A percentile compares a stretch with the other conserved stretches of the same genome.
Conservation (phyloP, 1,139 yeast species). For the Candida tetrigidarum region DNA sequence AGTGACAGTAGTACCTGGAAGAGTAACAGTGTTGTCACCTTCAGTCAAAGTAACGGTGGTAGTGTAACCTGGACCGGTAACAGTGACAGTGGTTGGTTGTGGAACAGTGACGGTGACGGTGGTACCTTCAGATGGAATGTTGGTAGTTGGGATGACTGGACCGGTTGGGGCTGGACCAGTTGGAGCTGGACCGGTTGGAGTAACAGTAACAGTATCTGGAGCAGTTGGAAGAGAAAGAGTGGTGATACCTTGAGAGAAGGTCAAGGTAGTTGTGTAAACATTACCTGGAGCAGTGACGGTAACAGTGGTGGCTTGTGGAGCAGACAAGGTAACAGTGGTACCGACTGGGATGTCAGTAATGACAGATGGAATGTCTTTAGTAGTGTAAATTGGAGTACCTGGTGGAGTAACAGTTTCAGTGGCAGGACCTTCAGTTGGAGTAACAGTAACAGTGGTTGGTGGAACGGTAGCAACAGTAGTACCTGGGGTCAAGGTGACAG, state of each 20-base stretch:
- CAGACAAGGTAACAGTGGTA: conserved; percentile 2
- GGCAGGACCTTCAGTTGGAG: background rate
- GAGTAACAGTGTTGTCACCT: conserved; percentile 1
- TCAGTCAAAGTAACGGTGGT: background rate
- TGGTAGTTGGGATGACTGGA: conserved; percentile 2
- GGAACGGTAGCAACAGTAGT: conserved; percentile 5
- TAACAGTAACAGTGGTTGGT: conserved; percentile 7
- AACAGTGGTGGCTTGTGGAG: conserved; percentile 4
- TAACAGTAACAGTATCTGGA: too few species aligned
- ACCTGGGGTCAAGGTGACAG: conserved; percentile 5
- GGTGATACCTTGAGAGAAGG: background rate
- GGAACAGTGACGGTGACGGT: conserved; percentile 7
- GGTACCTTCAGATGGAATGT: background rate
- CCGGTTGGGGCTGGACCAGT: background rate
- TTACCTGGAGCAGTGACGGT: conserved; percentile 6
- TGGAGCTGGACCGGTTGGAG: background rate
- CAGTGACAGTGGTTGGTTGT: conserved; percentile 1
- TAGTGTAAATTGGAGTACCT: background rate
- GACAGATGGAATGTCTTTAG: background rate
- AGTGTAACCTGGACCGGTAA: conserved; percentile 1
- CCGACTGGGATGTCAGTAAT: conserved; percentile 3
- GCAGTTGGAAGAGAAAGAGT: background rate
- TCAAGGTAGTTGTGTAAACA: conserved; percentile 3
- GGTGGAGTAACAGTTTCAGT: background rate
- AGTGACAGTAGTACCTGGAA: background rate